phyloP scores from a whole-genome alignment of 495 filamentous ascomycete genomes.

The Neurospora sp. region DNA sequence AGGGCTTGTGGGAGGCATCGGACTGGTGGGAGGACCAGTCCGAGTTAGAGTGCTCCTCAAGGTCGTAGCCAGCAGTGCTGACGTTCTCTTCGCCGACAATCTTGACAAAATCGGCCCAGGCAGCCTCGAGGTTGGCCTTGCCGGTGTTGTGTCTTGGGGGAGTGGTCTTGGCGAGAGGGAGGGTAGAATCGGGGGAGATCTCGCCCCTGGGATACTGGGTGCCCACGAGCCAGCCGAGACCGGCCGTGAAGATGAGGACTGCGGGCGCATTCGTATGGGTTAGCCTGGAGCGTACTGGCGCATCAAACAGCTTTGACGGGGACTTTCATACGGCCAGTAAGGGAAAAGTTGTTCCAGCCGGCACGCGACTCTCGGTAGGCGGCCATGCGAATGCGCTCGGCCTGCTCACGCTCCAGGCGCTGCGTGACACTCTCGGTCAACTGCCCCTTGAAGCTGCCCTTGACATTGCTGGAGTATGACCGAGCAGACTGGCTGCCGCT shows the following conservation, averaged over 20 bases:
- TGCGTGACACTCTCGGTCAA: constrained; percentile 74
- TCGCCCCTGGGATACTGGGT: constrained; percentile 42
- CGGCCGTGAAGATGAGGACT: constrained; percentile 51
- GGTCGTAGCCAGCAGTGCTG: constrained; percentile 58
- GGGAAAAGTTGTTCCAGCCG: constrained; percentile 46
- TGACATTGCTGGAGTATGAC: constrained; percentile 2
- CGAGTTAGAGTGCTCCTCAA: constrained; percentile 65
- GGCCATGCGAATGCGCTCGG: constrained; percentile 57
- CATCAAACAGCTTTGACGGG: not conserved
- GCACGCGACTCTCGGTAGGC: constrained; percentile 42
- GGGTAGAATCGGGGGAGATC: constrained; percentile 62
- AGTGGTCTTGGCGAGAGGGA: constrained; percentile 49
- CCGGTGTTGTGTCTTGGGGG: constrained; percentile 61
- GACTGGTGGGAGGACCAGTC: constrained; percentile 79
- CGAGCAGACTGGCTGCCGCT: constrained; percentile 2
- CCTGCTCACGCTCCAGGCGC: constrained; percentile 64
- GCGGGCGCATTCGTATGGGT: constrained; percentile 2
- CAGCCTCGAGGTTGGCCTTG: constrained; percentile 72
- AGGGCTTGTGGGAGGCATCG: constrained; percentile 34
- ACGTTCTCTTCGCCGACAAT: constrained; percentile 82
- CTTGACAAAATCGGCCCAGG: constrained; percentile 82
- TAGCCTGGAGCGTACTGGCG: not conserved
- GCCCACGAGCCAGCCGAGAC: constrained; percentile 63
- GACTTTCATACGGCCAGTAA: constrained; percentile 49
- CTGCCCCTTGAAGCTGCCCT: constrained; percentile 62